Evolutionary conservation across 192 early-diverging fungal species (phyloP), one percentile per base, ranked within the genome.

Genomic region (Mortierella hygrophila): DNA sequence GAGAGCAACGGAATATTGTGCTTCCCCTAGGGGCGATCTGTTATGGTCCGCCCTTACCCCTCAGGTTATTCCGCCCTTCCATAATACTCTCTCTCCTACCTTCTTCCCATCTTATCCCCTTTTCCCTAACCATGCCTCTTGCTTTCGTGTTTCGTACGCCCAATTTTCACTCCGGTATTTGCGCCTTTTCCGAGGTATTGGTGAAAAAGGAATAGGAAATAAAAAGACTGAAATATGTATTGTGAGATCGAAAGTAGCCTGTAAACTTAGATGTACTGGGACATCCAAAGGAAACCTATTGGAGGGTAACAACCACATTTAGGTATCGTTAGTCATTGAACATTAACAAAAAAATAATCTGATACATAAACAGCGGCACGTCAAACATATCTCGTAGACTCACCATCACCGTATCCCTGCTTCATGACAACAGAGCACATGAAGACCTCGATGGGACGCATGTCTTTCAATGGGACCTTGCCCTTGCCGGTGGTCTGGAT

Each of bases 401-500:
- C 15, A 65, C 95, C 98, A 82, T 98, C 98, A 73, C 97, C 97
- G 90, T 99, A 99, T 87, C 98, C 98, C 91, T 97, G 97, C 90
- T 95, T 94, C 96, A 97, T 97, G 52, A 97, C 96, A 29, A 99
- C 96, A 42, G 97, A 98, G 92, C 97, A 98, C 98, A 99, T 99
- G 87, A 97, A 99, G 74, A 99, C 93, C 92, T 99, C 98, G 82
- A 99, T 97, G 65, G 98, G 96, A 65, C 98, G 93, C 82, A 97
- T 95, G 85, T 97, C 95, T 86, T 95, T 95, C 86, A 98, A 92
- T 65, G 93, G 92, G 42, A 97, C 94, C 91, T 97, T 98, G 88
- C 98, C 98, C 91, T 98, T 98, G 79, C 98, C 98, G 44, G 97
- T 99, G 65, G 97, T 98, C 90, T 99, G 97, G 94, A 94, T 96